Conservation (phyloP, 768 basidiomycete species). For the Sporobolomyces phaffii region DNA sequence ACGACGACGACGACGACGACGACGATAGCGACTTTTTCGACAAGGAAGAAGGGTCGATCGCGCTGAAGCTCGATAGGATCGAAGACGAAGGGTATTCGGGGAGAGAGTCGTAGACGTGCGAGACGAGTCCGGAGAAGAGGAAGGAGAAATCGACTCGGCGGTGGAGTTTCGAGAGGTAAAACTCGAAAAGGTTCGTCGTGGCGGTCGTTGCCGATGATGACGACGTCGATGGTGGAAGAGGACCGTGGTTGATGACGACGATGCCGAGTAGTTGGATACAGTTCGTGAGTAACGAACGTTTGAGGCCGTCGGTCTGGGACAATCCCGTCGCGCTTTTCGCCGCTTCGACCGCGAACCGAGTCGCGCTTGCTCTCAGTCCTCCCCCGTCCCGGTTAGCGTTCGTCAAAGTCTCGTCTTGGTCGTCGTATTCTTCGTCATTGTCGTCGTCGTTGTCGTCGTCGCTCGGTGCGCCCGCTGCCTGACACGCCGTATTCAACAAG, state of each 20-base stretch:
- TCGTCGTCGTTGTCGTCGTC: too few relatives aligned
- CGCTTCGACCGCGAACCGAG: conserved; percentile 22
- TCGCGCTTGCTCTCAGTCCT: conserved; percentile 34
- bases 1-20: too few relatives aligned
- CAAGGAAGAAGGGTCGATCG: too few relatives aligned
- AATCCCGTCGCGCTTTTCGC: conserved; percentile 36
- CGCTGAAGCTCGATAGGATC: too few relatives aligned
- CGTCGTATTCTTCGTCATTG: conserved; percentile 41
- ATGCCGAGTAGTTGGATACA: conserved; percentile 72
- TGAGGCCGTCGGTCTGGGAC: too few relatives aligned
- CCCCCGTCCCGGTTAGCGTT: neutral
- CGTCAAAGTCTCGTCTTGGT: neutral
- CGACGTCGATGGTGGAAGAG: conserved; percentile 46
- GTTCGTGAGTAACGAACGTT: conserved; percentile 63
- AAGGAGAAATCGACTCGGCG: conserved; percentile 82
- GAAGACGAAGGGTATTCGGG: too few relatives aligned
- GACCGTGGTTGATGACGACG: conserved; percentile 67
- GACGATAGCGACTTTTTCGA: too few relatives aligned
- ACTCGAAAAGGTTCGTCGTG: conserved; percentile 69
- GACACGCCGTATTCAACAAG: conserved; percentile 69
- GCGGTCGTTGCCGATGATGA: neutral
- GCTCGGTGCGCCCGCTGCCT: too few relatives aligned
- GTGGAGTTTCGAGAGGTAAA: conserved; percentile 91
- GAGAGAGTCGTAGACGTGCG: neutral
- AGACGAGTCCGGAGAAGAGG: conserved; percentile 64